Base-by-base conservation (phyloP, 805 yeast species). In the Ogataea polymorpha region DNA sequence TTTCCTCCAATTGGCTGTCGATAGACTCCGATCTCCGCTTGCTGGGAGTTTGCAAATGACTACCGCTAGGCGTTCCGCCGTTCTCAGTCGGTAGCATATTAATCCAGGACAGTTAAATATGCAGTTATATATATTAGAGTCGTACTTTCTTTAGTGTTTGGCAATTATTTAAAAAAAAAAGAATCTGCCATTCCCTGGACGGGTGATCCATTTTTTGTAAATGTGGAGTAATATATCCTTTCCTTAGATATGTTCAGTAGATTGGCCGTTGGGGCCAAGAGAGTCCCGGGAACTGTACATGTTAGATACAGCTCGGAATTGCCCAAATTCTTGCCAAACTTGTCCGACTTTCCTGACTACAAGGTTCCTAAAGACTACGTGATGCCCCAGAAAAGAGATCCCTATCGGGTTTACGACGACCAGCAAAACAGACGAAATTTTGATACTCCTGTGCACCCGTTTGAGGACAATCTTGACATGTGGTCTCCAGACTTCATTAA, bases 401-500 rank as follows among this genome's bases (percentile, higher is more conserved):
- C 93, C 32, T 79, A 83, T 58, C 71, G 65, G 46, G 79, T 77
- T 56, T 86, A 81, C 64, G 93, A 86, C 60, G 91, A 86, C 61
- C 85, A 70, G 53, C 95, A 86, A 65, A 77, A 81, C 62, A 77
- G 91, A 68, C 79, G 95, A 66, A 86, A 86, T 69, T 70, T 76
- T 50, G 75, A 77, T 49, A 89, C 86, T 48, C 86, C 88, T 21
- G 62, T 86, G 49, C 80, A 80, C 59, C 77, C 80, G 41, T 77
- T 80, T 54, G 84, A 81, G 51, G 96, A 86, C 57, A 67, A 77
- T 62, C 71, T 80, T 56, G 90, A 86, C 62, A 74, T 85, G 72
- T 86, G 95, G 95, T 77, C 95, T 7, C 93, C 95, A 10, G 95
- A 86, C 56, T 74, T 80, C 56, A 78, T 71, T 60, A 79, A 80